Evolutionary conservation across 164 flowering plant species (phyloP).

Genomic region (Dillenia turbinata): DNA sequence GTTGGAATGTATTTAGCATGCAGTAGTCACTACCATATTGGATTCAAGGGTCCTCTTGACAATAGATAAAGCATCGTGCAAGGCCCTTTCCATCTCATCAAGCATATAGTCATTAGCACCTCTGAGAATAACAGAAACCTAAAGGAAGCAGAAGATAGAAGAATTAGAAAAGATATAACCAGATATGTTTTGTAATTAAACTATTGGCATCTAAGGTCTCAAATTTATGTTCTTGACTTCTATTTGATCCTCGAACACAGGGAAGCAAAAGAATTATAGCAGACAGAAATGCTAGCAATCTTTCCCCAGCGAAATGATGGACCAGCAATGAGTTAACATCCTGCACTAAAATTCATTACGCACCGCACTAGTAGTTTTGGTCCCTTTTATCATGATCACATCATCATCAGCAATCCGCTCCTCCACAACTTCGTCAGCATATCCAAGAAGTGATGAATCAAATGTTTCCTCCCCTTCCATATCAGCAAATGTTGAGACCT

Average conservation of each 20-base stretch:
- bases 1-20: background rate
- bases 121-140: slow-evolving; percentile 93
- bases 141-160: slow-evolving; percentile 12
- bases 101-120: slow-evolving; percentile 99
- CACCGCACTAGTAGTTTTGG: slow-evolving; percentile 86
- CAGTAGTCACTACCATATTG: slow-evolving; percentile 47
- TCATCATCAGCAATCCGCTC: slow-evolving; percentile 95
- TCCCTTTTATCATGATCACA: slow-evolving; percentile 90
- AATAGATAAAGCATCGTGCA: slow-evolving; percentile 94
- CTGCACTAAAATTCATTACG: slow-evolving; percentile 20
- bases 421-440: slow-evolving; percentile 92
- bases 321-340: background rate
- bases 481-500: slow-evolving; percentile 98
- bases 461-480: slow-evolving; percentile 99
- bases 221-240: no score
- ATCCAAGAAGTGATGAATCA: slow-evolving; percentile 84
- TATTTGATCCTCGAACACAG: no score
- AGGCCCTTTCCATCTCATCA: slow-evolving; percentile 98
- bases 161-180: background rate
- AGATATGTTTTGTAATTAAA: no score
- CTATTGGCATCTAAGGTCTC: no score
- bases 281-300: no score
- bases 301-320: no score
- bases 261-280: no score
- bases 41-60: slow-evolving; percentile 98